Evolutionary conservation across 1,139 yeast genomes (phyloP), one percentile per base, ranked within the genome.

Genomic region (Saccharomyces hybrid): DNA sequence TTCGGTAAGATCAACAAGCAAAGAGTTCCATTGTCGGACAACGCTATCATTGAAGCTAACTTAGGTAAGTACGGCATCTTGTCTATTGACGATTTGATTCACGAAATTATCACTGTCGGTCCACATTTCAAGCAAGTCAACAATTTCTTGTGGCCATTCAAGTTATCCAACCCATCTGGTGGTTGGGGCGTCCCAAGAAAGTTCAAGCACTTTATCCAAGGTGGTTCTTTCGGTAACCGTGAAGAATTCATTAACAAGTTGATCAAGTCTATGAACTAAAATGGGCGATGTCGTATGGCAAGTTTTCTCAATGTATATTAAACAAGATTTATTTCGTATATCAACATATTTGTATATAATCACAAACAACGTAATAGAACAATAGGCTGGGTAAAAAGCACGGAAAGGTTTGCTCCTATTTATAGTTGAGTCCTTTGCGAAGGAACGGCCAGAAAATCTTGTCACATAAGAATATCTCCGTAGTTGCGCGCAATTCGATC

Each of bases 101-200:
- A 93, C 87, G 99, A 93, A 83, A 88, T 93, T 74, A 86, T 82
- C 88, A 87, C 98, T 66, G 97, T 91, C 76, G 98, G 98, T 76
- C 97, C 98, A 77, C 89, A 90, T 93, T 93, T 93, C 91, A 93
- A 93, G 85, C 98, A 93, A 83, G 99, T 90, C 72, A 88, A 89
- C 90, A 93, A 93, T 97, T 93, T 93, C 84, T 83, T 93, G 81
- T 93, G 98, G 97, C 99, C 99, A 80, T 93, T 93, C 96, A 88
- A 91, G 85, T 87, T 93, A 76, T 90, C 98, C 73, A 90, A 89
- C 86, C 99, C 99, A 77, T 84, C 84, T 77, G 99, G 99, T 78
- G 99, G 99, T 78, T 93, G 97, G 98, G n/a, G n/a, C n/a, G n/a
- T n/a, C n/a, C n/a, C n/a, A n/a, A n/a, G n/a, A n/a, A n/a, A n/a